A percentile compares a stretch with the other conserved stretches of the same genome.
Evolutionary conservation across 2,329 filamentous ascomycete species (phyloP).

Genomic region (Tolypocladium pustulatum): DNA sequence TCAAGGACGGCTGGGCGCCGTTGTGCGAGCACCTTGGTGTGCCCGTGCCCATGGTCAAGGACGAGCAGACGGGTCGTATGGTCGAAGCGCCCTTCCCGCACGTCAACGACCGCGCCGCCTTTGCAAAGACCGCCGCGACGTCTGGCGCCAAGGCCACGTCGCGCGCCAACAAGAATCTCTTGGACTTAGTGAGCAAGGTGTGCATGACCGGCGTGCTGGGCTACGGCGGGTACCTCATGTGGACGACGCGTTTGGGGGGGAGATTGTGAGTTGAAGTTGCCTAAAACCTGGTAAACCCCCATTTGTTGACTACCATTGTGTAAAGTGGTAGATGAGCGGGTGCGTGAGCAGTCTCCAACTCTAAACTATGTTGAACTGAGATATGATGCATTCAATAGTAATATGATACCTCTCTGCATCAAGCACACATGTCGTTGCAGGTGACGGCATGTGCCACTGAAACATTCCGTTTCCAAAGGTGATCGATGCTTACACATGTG

Average conservation of each 20-base stretch:
- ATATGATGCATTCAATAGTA: background rate
- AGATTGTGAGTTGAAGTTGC: background rate
- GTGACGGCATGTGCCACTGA: background rate
- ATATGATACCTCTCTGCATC: background rate
- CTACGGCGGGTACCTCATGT: conserved; percentile 17
- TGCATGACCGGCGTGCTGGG: conserved; percentile 13
- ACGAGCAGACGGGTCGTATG: conserved; percentile 18
- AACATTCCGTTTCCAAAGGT: background rate
- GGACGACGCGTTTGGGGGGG: conserved; percentile 16
- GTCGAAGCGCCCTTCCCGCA: conserved; percentile 21
- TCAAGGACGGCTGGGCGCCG: conserved; percentile 29
- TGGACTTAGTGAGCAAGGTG: conserved; percentile 12
- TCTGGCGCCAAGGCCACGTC: conserved; percentile 5
- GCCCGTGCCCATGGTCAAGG: conserved; percentile 21
- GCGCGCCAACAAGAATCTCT: conserved; percentile 15
- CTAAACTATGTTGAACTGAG: background rate
- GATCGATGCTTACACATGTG: too few species aligned
- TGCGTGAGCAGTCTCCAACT: background rate
- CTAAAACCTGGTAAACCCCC: background rate
- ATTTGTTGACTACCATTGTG: background rate
- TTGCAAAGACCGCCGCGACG: conserved; percentile 6
- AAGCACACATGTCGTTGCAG: background rate
- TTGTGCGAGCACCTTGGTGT: conserved; percentile 28
- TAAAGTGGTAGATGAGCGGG: background rate
- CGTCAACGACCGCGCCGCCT: conserved; percentile 19